A percentile compares a stretch with the other conserved stretches of the same genome.
These are phyloP conservation scores for Kluyveromyces dobzhanskii DNA, from an alignment of 805 yeast genomes.

Conservation along the genomic window DNA sequence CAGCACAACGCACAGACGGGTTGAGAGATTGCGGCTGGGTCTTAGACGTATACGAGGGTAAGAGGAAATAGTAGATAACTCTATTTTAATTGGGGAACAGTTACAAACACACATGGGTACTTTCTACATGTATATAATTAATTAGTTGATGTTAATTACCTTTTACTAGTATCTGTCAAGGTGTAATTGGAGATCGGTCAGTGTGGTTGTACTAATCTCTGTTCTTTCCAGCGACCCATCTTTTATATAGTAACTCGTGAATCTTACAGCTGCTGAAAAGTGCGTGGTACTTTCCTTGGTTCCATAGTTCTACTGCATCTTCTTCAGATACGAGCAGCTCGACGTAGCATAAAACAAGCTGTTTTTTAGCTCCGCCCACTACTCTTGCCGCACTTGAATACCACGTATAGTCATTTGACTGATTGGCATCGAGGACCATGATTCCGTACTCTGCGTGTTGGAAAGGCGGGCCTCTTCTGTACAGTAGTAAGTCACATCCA, in stretches of 20 bases:
- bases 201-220: conserved; percentile 45
- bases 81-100: too few species aligned
- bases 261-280: conserved; percentile 39
- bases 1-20: conserved; percentile 38
- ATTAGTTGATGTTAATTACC: too few species aligned
- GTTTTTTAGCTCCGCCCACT: conserved; percentile 78
- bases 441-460: conserved; percentile 87
- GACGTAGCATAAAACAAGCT: conserved; percentile 61
- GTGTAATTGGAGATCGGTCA: too few species aligned
- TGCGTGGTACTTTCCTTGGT: conserved; percentile 10
- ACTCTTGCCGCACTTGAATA: conserved; percentile 68
- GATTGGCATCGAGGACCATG: conserved; percentile 24
- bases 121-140: too few species aligned
- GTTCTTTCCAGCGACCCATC: conserved; percentile 84
- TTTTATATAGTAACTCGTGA: conserved; percentile 57
- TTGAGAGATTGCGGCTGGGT: conserved; percentile 86
- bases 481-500: conserved; percentile 77
- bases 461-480: conserved; percentile 90
- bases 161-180: too few species aligned
- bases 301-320: conserved; percentile 19
- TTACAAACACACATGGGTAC: not conserved
- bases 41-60: conserved; percentile 56
- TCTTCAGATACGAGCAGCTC: conserved; percentile 38
- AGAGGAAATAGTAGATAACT: too few species aligned
- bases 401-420: conserved; percentile 45